Percentiles rank a stretch among this genome's conserved stretches.
Evolutionary conservation across 495 filamentous ascomycete genomes (phyloP).

Genomic region (Chaetomium tenue): DNA sequence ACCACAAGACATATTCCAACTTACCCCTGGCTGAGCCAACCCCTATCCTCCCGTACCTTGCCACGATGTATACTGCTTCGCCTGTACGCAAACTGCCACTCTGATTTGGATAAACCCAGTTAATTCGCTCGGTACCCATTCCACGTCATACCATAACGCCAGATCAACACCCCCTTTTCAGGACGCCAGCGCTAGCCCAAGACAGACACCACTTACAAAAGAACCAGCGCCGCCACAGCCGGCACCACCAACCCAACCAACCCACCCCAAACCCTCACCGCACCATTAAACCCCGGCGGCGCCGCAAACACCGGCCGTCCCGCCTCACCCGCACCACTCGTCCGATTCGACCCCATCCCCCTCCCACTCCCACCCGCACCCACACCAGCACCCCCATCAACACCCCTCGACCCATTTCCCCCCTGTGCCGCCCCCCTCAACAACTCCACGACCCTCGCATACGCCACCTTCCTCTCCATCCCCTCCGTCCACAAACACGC

Average conservation of each 20-base stretch:
- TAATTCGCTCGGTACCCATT: too few relatives aligned
- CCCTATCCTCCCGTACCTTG: too few relatives aligned
- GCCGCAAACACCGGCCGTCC: neutral
- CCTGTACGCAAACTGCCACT: too few relatives aligned
- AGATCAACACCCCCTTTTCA: neutral
- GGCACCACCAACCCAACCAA: neutral
- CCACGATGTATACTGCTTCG: too few relatives aligned
- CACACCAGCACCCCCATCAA: neutral
- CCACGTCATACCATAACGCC: neutral
- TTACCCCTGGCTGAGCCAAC: neutral
- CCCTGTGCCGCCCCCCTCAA: constrained; percentile 25
- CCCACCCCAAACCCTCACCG: neutral
- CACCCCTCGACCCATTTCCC: constrained; percentile 3
- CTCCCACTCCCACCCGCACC: neutral
- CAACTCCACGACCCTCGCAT: constrained; percentile 35
- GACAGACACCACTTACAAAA: neutral
- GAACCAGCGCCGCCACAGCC: neutral
- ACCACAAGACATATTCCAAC: neutral
- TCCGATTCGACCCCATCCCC: neutral
- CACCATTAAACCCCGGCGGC: neutral
- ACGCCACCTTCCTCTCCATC: constrained; percentile 52
- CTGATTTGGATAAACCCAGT: too few relatives aligned
- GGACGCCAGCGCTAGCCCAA: neutral
- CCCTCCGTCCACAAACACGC: constrained; percentile 51
- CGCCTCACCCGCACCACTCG: neutral